Conservation (phyloP, 2,329 filamentous ascomycete species). For the Hawksworthiomyces lignivorus region DNA sequence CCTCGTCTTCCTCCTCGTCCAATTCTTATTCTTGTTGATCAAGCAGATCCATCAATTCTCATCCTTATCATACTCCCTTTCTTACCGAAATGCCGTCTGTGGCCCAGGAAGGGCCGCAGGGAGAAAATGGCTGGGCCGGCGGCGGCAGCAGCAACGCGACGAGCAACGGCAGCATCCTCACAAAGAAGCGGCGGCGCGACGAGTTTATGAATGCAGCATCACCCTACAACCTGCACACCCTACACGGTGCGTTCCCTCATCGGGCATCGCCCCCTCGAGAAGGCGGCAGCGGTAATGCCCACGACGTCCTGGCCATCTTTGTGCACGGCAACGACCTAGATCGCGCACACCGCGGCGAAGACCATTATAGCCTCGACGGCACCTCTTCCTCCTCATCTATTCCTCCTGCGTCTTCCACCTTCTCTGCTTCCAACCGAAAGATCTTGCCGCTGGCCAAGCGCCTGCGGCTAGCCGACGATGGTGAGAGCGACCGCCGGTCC, state of each 20-base stretch:
- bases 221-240: conserved; percentile 17
- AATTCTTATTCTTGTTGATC: too few species aligned
- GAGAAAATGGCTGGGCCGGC: background rate
- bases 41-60: too few species aligned
- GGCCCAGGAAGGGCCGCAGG: conserved; percentile 6
- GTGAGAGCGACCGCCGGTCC: background rate
- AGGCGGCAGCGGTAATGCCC: background rate
- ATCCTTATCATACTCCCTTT: too few species aligned
- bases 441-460: conserved; percentile 9
- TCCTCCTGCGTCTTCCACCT: background rate
- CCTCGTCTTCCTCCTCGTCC: too few species aligned
- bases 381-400: conserved; percentile 12
- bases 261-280: background rate
- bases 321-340: conserved; percentile 1
- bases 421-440: background rate
- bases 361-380: conserved; percentile 8
- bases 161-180: conserved; percentile 13
- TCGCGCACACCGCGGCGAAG: background rate
- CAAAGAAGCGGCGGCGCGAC: conserved; percentile 32
- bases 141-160: background rate
- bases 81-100: conserved; percentile 8
- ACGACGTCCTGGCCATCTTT: conserved; percentile 3
- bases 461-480: conserved; percentile 6
- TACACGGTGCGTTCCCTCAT: conserved; percentile 19
- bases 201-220: conserved; percentile 14